A percentile compares a stretch with the other conserved stretches of the same genome.
Conservation (phyloP, 495 filamentous ascomycete species). For the Aspergillus sclerotioniger region DNA sequence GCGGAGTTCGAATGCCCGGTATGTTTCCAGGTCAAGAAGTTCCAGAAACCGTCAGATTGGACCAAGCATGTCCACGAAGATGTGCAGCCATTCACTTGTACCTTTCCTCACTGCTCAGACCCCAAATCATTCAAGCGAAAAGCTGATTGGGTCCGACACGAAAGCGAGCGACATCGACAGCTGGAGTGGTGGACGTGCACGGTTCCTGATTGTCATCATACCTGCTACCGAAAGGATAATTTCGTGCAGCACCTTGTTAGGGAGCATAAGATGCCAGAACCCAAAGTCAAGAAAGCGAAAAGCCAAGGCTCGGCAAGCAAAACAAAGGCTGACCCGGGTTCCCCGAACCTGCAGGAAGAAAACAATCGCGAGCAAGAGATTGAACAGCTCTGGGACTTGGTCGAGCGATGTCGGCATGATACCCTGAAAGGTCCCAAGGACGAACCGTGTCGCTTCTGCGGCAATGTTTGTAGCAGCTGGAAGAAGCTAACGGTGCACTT, state of each 20-base stretch:
- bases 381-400: conserved; percentile 66
- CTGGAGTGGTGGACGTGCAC: conserved; percentile 92
- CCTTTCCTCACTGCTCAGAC: conserved; percentile 78
- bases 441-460: conserved; percentile 92
- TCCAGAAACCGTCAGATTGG: conserved; percentile 96
- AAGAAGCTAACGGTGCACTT: conserved; percentile 93
- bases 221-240: conserved; percentile 90
- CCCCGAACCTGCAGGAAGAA: conserved; percentile 45
- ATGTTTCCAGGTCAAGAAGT: conserved; percentile 86
- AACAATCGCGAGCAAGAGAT: conserved; percentile 53
- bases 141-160: conserved; percentile 95
- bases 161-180: conserved; percentile 90
- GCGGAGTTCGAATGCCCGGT: conserved; percentile 91
- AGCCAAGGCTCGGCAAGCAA: conserved; percentile 26
- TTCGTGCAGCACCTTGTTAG: conserved; percentile 93
- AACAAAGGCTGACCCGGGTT: conserved; percentile 36
- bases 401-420: conserved; percentile 76
- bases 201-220: conserved; percentile 75
- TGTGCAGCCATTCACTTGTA: conserved; percentile 93
- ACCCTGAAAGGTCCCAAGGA: conserved; percentile 62
- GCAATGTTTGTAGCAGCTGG: conserved; percentile 78
- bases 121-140: conserved; percentile 97
- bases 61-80: conserved; percentile 97
- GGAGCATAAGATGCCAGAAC: conserved; percentile 86
- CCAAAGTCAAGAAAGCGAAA: conserved; percentile 53